These are phyloP conservation scores for Penicillium tannophilum DNA, from an alignment of 495 filamentous ascomycete species.

Conservation along the genomic window DNA sequence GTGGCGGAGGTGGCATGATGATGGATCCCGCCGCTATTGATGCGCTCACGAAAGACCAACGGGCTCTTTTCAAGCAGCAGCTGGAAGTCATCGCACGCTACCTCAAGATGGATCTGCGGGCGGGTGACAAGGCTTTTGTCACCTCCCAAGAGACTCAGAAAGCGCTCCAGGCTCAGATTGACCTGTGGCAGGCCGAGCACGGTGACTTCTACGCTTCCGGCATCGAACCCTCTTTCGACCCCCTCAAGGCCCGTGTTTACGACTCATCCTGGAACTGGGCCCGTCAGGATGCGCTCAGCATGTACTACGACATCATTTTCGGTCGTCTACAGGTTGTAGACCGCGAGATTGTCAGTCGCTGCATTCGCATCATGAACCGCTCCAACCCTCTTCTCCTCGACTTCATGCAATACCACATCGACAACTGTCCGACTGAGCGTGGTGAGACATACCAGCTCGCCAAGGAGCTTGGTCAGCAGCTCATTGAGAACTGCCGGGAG, in stretches of 20 bases:
- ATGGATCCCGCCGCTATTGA: conserved; percentile 98
- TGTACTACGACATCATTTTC: conserved; percentile 99
- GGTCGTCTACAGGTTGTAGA: conserved; percentile 90
- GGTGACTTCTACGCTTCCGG: conserved; percentile 94
- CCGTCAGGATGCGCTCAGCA: conserved; percentile 92
- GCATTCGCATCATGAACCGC: conserved; percentile 98
- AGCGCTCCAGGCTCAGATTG: conserved; percentile 86
- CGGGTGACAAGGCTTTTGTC: conserved; percentile 90
- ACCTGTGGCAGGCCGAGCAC: conserved; percentile 93
- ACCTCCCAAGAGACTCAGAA: conserved; percentile 79
- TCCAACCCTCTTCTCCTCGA: conserved; percentile 94
- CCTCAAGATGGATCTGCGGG: conserved; percentile 92
- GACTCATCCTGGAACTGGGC: conserved; percentile 99
- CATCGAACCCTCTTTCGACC: conserved; percentile 91
- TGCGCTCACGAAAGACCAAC: conserved; percentile 94
- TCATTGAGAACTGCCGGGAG: conserved; percentile 97
- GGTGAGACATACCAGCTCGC: conserved; percentile 97
- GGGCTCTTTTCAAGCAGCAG: conserved; percentile 94
- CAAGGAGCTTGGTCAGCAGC: conserved; percentile 89
- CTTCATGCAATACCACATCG: conserved; percentile 99
- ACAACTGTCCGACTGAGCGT: conserved; percentile 94
- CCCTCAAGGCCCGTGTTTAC: conserved; percentile 92
- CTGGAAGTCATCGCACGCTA: conserved; percentile 93
- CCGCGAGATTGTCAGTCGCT: conserved; percentile 96
- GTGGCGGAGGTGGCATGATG: conserved; percentile 81